Conservation (phyloP, 116 monocot species). For the Papilionanthe hybrid region DNA sequence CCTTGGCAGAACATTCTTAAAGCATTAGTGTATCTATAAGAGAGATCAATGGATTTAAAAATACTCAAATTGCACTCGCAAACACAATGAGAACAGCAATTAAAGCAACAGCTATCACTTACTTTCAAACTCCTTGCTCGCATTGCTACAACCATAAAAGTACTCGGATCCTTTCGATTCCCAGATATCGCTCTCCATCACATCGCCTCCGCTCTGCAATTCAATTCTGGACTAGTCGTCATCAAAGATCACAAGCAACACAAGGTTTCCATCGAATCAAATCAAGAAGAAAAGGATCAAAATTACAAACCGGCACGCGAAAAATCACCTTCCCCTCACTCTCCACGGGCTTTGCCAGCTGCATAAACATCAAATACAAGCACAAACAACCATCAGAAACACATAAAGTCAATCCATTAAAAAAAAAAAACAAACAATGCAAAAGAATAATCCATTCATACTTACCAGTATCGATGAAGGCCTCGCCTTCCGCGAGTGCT, state of each 20-base stretch:
- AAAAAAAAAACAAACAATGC: no score
- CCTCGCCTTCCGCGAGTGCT: background rate
- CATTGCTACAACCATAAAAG: conserved; percentile 76
- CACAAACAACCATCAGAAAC: background rate
- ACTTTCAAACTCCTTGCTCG: conserved; percentile 42
- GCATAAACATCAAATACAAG: conserved; percentile 1
- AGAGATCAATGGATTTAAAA: background rate
- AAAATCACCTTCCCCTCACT: conserved; percentile 33
- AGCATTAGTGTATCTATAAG: background rate
- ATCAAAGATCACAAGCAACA: background rate
- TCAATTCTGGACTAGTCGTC: conserved; percentile 7
- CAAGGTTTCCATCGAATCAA: background rate
- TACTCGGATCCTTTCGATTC: conserved; percentile 36
- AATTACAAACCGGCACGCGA: conserved; percentile 41
- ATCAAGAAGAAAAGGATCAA: background rate
- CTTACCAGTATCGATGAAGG: conserved; percentile 9
- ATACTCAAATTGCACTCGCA: background rate
- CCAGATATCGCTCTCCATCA: conserved; percentile 40
- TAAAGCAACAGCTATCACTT: background rate
- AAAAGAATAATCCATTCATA: background rate
- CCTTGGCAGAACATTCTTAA: background rate
- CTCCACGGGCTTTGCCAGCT: conserved; percentile 36
- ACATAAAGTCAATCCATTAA: no score
- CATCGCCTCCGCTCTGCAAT: conserved; percentile 42
- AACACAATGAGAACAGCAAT: background rate